Evolutionary conservation across 2,329 filamentous ascomycete species (phyloP).

Genomic region (Colletotrichum liriopes): DNA sequence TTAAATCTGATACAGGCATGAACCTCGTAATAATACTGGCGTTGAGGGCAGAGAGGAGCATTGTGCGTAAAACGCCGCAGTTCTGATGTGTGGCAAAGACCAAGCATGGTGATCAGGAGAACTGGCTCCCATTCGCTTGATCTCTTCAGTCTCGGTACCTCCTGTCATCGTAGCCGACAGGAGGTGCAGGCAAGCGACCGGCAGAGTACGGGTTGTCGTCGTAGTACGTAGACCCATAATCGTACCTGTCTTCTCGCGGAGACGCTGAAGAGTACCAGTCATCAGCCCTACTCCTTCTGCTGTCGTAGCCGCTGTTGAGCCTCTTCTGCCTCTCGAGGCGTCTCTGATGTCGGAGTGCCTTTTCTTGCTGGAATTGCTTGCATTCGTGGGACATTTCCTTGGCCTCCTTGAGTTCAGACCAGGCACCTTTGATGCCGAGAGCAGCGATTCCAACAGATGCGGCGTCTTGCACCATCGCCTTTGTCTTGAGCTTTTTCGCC

Average conservation of each 20-base stretch:
- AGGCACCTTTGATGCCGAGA: conserved; percentile 70
- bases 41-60: neutral
- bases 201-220: conserved; percentile 64
- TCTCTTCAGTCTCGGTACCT: conserved; percentile 48
- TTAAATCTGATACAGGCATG: neutral
- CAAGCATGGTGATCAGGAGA: neutral
- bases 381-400: conserved; percentile 65
- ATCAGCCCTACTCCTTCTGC: conserved; percentile 57
- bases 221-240: conserved; percentile 61
- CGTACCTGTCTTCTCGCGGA: conserved; percentile 54
- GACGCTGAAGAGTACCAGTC: conserved; percentile 62
- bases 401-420: conserved; percentile 71
- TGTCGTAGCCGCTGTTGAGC: conserved; percentile 52
- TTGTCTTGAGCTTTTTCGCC: conserved; percentile 71
- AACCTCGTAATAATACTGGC: neutral
- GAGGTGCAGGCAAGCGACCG: conserved; percentile 58
- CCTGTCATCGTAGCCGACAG: conserved; percentile 56
- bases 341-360: conserved; percentile 63
- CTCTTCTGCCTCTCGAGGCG: conserved; percentile 58
- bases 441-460: conserved; percentile 73
- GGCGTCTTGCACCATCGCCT: conserved; percentile 70
- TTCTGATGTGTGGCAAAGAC: neutral
- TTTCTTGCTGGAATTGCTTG: conserved; percentile 66
- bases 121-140: neutral
- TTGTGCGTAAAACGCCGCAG: neutral